Percentiles rank a stretch among this genome's conserved stretches.
phyloP scores from a whole-genome alignment of 2,329 filamentous ascomycete genomes.

The Dactylellina cionopaga region DNA sequence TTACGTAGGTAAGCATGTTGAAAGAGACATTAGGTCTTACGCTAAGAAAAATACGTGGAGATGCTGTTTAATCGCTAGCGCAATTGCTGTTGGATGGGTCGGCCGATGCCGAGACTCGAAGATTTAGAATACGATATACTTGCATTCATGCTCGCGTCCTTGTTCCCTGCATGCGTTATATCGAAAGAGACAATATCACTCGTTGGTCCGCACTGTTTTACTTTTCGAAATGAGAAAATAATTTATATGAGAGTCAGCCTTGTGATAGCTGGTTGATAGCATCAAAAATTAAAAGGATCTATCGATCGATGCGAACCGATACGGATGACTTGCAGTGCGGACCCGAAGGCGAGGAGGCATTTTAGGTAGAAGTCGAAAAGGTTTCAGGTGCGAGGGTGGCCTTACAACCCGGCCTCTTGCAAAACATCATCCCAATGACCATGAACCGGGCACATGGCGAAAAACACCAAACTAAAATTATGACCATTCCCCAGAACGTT shows the following conservation, averaged over 20 bases:
- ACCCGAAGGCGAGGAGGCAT: not conserved
- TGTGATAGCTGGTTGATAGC: constrained; percentile 16
- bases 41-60: not conserved
- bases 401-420: not conserved
- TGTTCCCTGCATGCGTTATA: not conserved
- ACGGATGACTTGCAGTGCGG: not conserved
- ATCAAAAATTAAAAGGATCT: too few relatives aligned
- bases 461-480: not conserved
- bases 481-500: not conserved
- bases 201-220: constrained; percentile 1
- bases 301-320: not conserved
- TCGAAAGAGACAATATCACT: too few relatives aligned
- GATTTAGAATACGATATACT: too few relatives aligned
- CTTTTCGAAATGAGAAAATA: not conserved
- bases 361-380: constrained; percentile 3
- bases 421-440: not conserved
- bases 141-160: too few relatives aligned
- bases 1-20: constrained; percentile 14
- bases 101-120: constrained; percentile 5
- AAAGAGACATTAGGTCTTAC: constrained; percentile 32
- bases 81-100: too few relatives aligned
- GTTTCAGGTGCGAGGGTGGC: not conserved
- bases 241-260: too few relatives aligned
- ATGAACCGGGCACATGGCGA: constrained; percentile 9
- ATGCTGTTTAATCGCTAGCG: too few relatives aligned